phyloP scores from a whole-genome alignment of 2,329 filamentous ascomycete genomes.

The Apiospora sp. region DNA sequence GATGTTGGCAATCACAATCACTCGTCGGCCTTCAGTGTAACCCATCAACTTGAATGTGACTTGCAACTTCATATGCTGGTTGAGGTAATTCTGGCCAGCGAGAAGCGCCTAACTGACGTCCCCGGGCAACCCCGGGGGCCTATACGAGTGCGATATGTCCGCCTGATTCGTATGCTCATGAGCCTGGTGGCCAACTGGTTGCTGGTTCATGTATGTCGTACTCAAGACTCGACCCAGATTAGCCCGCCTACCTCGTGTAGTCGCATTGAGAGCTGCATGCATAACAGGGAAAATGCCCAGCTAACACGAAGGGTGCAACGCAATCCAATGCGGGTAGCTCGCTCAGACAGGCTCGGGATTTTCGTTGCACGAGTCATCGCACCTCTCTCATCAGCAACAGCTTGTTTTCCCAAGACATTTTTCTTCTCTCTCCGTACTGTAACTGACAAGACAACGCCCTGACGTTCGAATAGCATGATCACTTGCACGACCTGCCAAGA shows the following conservation, averaged over 20 bases:
- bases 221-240: background rate
- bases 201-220: background rate
- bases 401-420: background rate
- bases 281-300: background rate
- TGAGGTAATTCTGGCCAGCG: background rate
- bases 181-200: background rate
- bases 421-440: background rate
- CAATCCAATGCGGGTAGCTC: constrained; percentile 1
- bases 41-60: constrained; percentile 3
- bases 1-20: constrained; percentile 8
- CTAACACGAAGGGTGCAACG: background rate
- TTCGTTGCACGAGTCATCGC: constrained; percentile 5
- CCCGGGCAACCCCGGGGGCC: background rate
- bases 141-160: background rate
- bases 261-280: constrained; percentile 1
- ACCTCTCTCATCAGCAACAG: background rate
- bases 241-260: background rate
- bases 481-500: too few relatives aligned
- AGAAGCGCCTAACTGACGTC: background rate
- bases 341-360: constrained; percentile 4
- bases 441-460: too few relatives aligned
- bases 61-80: background rate
- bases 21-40: background rate
- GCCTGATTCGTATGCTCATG: background rate
- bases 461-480: too few relatives aligned